Conservation (phyloP, 257 asterid species). For the Asclepias syriaca region DNA sequence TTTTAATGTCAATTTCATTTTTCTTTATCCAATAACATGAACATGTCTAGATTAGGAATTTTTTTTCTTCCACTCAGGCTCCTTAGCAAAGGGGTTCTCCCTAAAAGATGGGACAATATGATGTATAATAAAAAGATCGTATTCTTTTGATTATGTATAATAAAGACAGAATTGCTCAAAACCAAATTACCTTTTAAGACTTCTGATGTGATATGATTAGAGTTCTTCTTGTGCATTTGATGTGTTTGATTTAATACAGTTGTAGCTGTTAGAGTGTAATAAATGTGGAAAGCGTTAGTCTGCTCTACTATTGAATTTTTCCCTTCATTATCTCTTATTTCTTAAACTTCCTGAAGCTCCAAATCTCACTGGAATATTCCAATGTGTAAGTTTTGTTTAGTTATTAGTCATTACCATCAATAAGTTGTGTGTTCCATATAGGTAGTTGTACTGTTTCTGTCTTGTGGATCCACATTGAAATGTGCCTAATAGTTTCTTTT, state of each 20-base stretch:
- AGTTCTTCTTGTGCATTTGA: neutral
- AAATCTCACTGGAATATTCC: neutral
- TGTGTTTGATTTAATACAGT: neutral
- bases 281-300: neutral
- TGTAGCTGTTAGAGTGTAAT: neutral
- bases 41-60: neutral
- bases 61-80: neutral
- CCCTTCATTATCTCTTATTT: neutral
- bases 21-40: neutral
- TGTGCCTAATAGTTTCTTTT: conserved; percentile 2
- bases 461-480: neutral
- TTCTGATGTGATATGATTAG: neutral
- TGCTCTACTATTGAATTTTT: neutral
- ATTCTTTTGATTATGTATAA: neutral
- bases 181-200: neutral
- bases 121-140: too few species aligned
- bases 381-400: too few species aligned
- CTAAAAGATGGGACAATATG: too few species aligned
- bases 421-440: neutral
- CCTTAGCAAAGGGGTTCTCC: too few species aligned
- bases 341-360: neutral
- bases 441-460: neutral
- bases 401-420: neutral
- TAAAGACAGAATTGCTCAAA: neutral
- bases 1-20: neutral